Conservation (phyloP, 768 basidiomycete species). For the Fomitopsis serialis region DNA sequence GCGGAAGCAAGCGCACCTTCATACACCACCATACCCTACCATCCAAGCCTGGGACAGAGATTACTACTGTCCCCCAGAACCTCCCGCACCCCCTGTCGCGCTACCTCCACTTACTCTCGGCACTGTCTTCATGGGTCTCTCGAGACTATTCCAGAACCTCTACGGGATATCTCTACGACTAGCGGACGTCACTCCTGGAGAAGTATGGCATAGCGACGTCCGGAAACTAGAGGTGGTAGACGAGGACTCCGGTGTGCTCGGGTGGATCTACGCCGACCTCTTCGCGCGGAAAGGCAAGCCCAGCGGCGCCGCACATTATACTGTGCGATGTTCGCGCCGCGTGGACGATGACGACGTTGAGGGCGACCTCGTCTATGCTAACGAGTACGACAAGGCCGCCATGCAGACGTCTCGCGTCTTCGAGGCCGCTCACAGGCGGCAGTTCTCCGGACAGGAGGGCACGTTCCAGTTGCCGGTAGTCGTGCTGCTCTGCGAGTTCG, state of each 20-base stretch:
- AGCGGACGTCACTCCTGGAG: conserved; percentile 60
- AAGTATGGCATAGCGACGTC: conserved; percentile 89
- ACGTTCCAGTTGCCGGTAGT: conserved; percentile 87
- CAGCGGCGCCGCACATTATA: conserved; percentile 94
- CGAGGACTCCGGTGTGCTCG: conserved; percentile 79
- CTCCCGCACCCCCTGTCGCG: conserved; percentile 67
- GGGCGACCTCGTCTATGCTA: conserved; percentile 51
- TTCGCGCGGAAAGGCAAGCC: conserved; percentile 82
- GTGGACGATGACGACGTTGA: conserved; percentile 85
- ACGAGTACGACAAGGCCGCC: conserved; percentile 26
- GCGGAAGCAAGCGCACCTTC: conserved; percentile 73
- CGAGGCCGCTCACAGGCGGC: conserved; percentile 56
- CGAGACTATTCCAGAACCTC: conserved; percentile 76
- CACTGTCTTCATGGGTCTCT: conserved; percentile 89
- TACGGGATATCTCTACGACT: conserved; percentile 88
- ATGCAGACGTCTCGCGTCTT: conserved; percentile 50
- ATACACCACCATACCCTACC: conserved; percentile 47
- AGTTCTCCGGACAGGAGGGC: conserved; percentile 56
- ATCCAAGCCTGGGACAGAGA: conserved; percentile 99
- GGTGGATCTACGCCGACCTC: conserved; percentile 93
- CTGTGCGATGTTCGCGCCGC: conserved; percentile 89
- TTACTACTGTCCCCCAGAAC: conserved; percentile 81
- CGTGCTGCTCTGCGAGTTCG: conserved; percentile 87
- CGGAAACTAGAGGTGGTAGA: conserved; percentile 92
- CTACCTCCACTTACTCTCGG: conserved; percentile 79